These are phyloP conservation scores for Penicillium brasilianum DNA, from an alignment of 2,329 filamentous ascomycete genomes.

Conservation along the genomic window DNA sequence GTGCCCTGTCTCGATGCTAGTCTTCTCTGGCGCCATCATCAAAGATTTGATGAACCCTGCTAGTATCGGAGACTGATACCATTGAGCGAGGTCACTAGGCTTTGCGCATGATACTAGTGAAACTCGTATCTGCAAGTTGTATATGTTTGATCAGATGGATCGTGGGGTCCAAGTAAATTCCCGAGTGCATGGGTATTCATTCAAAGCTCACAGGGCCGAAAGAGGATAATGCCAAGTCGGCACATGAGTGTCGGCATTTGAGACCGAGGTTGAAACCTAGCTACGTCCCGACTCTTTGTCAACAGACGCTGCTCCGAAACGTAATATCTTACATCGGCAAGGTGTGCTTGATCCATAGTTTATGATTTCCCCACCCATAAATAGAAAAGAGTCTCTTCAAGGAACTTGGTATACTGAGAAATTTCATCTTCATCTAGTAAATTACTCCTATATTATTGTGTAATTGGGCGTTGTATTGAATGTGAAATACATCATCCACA, in stretches of 20 bases:
- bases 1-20: neutral
- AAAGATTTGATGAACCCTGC: neutral
- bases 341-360: neutral
- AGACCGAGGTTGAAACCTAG: neutral
- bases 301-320: neutral
- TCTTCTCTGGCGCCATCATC: neutral
- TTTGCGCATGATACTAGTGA: neutral
- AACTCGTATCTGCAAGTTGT: constrained; percentile 4
- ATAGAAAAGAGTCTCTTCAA: neutral
- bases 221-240: neutral
- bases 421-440: neutral
- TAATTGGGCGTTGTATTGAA: no score
- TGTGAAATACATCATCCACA: no score
- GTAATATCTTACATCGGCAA: neutral
- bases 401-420: neutral
- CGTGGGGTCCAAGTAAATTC: neutral
- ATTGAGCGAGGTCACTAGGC: neutral
- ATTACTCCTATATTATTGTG: neutral
- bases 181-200: neutral
- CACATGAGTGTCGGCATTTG: constrained; percentile 2
- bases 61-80: neutral
- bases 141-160: neutral
- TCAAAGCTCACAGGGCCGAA: neutral
- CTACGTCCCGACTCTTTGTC: neutral
- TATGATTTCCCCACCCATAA: neutral